Base-by-base conservation (phyloP, 495 filamentous ascomycete genomes). In the Letharia lupina region DNA sequence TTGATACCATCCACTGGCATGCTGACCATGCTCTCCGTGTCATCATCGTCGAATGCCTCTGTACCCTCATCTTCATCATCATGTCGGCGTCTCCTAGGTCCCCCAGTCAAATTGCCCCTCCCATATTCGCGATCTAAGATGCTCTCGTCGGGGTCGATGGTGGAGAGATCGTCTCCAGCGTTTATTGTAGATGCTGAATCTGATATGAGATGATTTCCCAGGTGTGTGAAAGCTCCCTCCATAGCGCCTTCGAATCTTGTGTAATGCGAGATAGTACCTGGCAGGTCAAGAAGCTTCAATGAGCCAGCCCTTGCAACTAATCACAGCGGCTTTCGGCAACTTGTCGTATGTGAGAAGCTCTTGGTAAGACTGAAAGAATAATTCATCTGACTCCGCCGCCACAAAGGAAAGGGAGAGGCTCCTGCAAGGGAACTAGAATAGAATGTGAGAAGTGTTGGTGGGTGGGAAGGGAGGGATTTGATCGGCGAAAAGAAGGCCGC, bases 21-120 rank as follows among this genome's bases (percentile, higher is more conserved):
- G 74, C 91, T 96, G n/a, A 88, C 87, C 71, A 95, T 81, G 71
- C 93, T 97, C 77, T 97, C 91, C 66, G 89, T 81, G 74, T 98
- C 94, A 68, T 98, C 94, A 69, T 96, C 91, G 59, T 91, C 91
- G 66, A 89, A 89, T 62, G 83, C 82, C 71, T 95, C 91, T 37
- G 89, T 90, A 58, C 83, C 86, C 66, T 96, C 91, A 71, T 97
- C 93, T 70, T 97, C 93, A 65, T 87, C 85, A 71, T 92, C 89
- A 67, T 87, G 78, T 80, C 89, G 77, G 80, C 94, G 75, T 81
- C 90, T 79, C 73, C 89, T 80, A 75, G 87, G 74, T 48, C 81
- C 80, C 65, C 84, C 80, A 66, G 81, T 75, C 66, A 84, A 77
- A 62, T 79, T 87, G 54, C 84, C 83, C 60, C 82, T 81, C 54